These are phyloP conservation scores for Aspergillus funiculosus DNA, from an alignment of 495 filamentous ascomycete genomes.

Conservation along the genomic window DNA sequence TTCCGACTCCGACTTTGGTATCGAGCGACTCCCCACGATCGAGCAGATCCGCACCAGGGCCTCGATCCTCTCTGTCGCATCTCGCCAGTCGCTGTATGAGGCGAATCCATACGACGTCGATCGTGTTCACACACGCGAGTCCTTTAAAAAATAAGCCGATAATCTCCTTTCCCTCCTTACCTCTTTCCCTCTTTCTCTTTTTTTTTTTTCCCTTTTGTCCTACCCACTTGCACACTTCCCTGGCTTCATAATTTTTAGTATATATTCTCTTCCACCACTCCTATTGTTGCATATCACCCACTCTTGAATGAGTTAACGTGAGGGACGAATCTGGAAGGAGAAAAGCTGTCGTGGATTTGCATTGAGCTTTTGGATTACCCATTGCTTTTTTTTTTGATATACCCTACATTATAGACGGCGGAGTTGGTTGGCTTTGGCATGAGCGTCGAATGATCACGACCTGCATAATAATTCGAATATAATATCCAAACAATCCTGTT, in stretches of 20 bases:
- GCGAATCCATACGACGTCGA: conserved; percentile 44
- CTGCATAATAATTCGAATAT: conserved; percentile 4
- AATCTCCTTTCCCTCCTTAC: too few species aligned
- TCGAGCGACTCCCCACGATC: conserved; percentile 18
- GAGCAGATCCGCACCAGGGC: conserved; percentile 32
- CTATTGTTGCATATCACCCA: not conserved
- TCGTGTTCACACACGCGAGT: conserved; percentile 42
- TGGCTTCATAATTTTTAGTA: conserved; percentile 23
- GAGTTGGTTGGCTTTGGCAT: conserved; percentile 11
- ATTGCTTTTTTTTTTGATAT: conserved; percentile 23
- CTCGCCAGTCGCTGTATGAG: conserved; percentile 33
- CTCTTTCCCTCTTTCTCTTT: too few species aligned
- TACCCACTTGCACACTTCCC: not conserved
- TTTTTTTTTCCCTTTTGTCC: not conserved
- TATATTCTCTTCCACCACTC: conserved; percentile 7
- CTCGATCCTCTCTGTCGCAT: conserved; percentile 28
- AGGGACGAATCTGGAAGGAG: conserved; percentile 13
- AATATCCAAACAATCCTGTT: not conserved
- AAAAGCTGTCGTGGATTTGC: conserved; percentile 5
- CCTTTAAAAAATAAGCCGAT: conserved; percentile 29
- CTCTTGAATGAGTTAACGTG: conserved; percentile 16
- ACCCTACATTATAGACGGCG: conserved; percentile 21
- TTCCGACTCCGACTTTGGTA: conserved; percentile 22
- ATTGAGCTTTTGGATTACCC: conserved; percentile 7
- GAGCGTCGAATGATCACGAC: not conserved